Conservation (phyloP, 179 eudicot genomes). For the Silene vulgaris region DNA sequence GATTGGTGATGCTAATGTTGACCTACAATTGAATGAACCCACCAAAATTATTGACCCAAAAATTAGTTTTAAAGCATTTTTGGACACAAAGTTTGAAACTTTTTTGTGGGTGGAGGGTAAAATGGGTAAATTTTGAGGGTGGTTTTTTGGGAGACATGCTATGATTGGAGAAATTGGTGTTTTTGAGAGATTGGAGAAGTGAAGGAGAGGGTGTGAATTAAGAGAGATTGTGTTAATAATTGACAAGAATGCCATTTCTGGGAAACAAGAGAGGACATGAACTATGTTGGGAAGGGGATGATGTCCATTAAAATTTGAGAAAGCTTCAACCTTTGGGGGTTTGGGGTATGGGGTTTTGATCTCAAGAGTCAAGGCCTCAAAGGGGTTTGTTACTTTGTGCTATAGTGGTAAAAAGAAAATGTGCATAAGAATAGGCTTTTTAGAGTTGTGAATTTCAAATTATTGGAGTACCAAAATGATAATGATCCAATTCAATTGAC, state of each 20-base stretch:
- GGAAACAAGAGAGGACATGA: not conserved
- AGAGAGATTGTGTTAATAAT: conserved; percentile 8
- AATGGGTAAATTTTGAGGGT: conserved; percentile 15
- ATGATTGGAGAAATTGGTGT: conserved; percentile 6
- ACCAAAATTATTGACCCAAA: conserved; percentile 61
- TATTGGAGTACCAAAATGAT: too few species aligned
- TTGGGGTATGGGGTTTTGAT: conserved; percentile 9
- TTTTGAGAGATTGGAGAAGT: conserved; percentile 1
- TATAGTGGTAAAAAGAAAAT: too few species aligned
- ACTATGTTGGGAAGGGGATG: not conserved
- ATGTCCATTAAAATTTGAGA: not conserved
- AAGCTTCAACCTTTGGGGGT: not conserved
- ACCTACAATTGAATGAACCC: conserved; percentile 37
- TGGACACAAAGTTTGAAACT: conserved; percentile 30
- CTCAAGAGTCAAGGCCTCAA: not conserved
- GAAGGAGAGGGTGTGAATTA: conserved; percentile 6
- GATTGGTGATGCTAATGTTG: conserved; percentile 39
- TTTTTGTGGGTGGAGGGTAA: conserved; percentile 25
- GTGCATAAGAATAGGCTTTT: not conserved
- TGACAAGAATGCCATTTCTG: conserved; percentile 21
- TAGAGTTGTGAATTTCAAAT: too few species aligned
- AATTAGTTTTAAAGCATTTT: conserved; percentile 41
- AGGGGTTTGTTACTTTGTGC: not conserved
- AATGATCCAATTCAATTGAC: too few species aligned
- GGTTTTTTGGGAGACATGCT: not conserved